Percentiles rank a stretch among this genome's conserved stretches.
Evolutionary conservation across 768 basidiomycete species (phyloP).

Genomic region (Rhodotorula diobovata): DNA sequence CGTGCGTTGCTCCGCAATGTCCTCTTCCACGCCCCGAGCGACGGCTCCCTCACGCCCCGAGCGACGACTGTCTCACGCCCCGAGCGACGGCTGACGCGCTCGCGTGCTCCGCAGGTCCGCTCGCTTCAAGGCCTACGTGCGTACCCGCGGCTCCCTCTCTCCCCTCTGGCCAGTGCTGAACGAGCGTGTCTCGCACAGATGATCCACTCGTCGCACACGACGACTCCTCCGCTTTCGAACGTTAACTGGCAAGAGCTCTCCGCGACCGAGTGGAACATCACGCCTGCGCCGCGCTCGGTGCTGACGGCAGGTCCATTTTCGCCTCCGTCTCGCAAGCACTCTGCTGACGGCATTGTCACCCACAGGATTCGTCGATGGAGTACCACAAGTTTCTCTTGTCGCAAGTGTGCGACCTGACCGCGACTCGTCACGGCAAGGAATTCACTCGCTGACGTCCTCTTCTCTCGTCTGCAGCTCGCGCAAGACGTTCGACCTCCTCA

Average conservation of each 20-base stretch:
- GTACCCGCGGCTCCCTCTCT: not conserved
- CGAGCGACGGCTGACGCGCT: no score
- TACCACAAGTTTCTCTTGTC: slow-evolving; percentile 18
- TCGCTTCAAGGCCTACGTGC: slow-evolving; percentile 24
- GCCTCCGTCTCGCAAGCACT: not conserved
- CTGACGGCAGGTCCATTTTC: not conserved
- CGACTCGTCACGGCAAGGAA: no score
- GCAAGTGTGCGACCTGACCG: slow-evolving; percentile 8
- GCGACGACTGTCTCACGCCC: not conserved
- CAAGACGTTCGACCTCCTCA: slow-evolving; percentile 32
- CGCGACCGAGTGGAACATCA: slow-evolving; percentile 17
- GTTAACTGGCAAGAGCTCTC: slow-evolving; percentile 15
- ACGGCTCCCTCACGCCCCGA: not conserved
- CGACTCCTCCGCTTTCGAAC: slow-evolving; percentile 16
- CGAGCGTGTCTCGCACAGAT: not conserved
- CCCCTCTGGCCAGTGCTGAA: not conserved
- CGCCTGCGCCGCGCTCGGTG: not conserved
- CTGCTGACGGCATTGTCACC: not conserved
- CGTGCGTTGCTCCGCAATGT: not conserved
- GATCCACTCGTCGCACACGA: slow-evolving; percentile 18
- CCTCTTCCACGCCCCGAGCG: not conserved
- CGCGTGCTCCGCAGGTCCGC: slow-evolving; percentile 11
- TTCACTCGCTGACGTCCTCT: no score
- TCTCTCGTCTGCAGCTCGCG: no score
- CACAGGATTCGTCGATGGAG: slow-evolving; percentile 28